Conservation (phyloP, 179 eudicot genomes). For the Heliamphora pulchella region DNA sequence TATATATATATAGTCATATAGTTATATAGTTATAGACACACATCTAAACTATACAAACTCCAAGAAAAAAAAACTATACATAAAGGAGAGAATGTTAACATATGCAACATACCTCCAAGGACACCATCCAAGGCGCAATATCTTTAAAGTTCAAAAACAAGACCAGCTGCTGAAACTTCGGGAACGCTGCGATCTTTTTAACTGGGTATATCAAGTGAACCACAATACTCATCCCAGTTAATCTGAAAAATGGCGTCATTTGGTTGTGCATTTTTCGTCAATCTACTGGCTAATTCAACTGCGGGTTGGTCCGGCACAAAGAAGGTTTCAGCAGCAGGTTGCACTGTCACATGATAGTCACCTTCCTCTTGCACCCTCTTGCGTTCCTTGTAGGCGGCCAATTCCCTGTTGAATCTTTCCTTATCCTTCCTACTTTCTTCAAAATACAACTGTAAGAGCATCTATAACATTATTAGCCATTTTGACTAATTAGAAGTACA, state of each 20-base stretch:
- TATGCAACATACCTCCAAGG: slow-evolving; percentile 11
- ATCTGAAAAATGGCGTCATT: slow-evolving; percentile 28
- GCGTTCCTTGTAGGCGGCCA: slow-evolving; percentile 21
- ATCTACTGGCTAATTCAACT: slow-evolving; percentile 15
- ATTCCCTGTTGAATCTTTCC: slow-evolving; percentile 33
- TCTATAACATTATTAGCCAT: too few relatives aligned
- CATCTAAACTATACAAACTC: not conserved
- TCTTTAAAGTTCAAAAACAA: not conserved
- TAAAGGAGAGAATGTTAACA: not conserved
- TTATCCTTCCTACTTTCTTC: slow-evolving; percentile 34
- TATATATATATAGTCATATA: too few relatives aligned
- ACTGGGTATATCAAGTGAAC: slow-evolving; percentile 13
- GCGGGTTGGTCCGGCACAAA: slow-evolving; percentile 21
- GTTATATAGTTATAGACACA: not conserved
- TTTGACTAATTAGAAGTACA: too few relatives aligned
- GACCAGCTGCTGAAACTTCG: not conserved
- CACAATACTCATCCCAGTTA: slow-evolving; percentile 24
- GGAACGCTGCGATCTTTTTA: not conserved
- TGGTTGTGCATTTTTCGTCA: slow-evolving; percentile 23
- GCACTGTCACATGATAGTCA: slow-evolving; percentile 25
- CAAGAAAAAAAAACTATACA: not conserved
- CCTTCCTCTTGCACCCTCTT: slow-evolving; percentile 2
- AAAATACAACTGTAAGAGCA: slow-evolving; percentile 29
- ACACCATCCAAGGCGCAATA: not conserved
- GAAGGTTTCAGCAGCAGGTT: slow-evolving; percentile 16